Evolutionary conservation across 2,329 filamentous ascomycete species (phyloP).

Genomic region (Xenoacremonium recifei): DNA sequence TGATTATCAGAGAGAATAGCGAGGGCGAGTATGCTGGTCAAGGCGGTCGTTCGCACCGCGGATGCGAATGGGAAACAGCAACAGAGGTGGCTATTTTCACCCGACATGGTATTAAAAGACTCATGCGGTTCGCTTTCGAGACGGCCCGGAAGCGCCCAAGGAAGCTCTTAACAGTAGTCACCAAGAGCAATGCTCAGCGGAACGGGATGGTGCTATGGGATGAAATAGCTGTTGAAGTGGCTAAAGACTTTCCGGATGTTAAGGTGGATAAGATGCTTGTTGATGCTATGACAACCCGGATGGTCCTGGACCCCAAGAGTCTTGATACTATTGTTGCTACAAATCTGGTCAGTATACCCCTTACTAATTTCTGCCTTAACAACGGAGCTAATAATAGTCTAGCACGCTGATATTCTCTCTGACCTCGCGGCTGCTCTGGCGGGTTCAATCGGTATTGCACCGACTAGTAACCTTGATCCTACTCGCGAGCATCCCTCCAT

Average conservation of each 20-base stretch:
- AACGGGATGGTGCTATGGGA: conserved; percentile 71
- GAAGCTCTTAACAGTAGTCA: conserved; percentile 61
- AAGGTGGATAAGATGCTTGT: conserved; percentile 65
- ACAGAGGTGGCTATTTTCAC: conserved; percentile 65
- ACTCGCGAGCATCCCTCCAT: conserved; percentile 51
- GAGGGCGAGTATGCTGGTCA: conserved; percentile 67
- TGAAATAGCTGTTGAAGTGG: conserved; percentile 55
- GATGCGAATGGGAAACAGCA: conserved; percentile 57
- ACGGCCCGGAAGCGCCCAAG: conserved; percentile 54
- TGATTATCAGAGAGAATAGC: conserved; percentile 65
- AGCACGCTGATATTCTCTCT: conserved; percentile 64
- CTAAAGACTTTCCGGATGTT: conserved; percentile 59
- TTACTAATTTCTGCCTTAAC: neutral
- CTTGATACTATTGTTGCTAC: conserved; percentile 64
- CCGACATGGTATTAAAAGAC: conserved; percentile 54
- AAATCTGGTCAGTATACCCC: conserved; percentile 42
- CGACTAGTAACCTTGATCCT: conserved; percentile 67
- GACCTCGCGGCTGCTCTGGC: conserved; percentile 69
- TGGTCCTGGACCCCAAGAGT: conserved; percentile 58
- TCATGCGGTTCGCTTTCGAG: conserved; percentile 64
- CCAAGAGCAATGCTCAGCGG: conserved; percentile 64
- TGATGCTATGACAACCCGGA: conserved; percentile 64
- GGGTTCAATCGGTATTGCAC: conserved; percentile 70
- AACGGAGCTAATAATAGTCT: conserved; percentile 6
- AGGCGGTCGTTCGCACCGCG: conserved; percentile 59